These are phyloP conservation scores for Euryodendron excelsum DNA, from an alignment of 148 eudicot species.

Conservation along the genomic window DNA sequence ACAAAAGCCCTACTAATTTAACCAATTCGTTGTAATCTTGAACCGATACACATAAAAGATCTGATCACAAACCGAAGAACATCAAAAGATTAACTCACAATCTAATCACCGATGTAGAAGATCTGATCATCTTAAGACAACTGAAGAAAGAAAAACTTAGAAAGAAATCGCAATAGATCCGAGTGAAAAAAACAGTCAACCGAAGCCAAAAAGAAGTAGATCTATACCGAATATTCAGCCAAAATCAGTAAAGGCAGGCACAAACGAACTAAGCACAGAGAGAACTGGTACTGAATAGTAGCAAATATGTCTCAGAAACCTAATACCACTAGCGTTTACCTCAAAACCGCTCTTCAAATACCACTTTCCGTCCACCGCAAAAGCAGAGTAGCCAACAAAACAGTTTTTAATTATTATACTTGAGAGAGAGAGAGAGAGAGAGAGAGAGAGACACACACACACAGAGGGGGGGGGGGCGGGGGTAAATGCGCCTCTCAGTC, in stretches of 20 bases:
- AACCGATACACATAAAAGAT: too few species aligned
- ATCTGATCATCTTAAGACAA: background rate
- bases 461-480: too few species aligned
- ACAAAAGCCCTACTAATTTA: background rate
- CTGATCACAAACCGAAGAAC: background rate
- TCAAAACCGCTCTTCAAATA: conserved; percentile 1
- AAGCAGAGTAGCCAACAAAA: too few species aligned
- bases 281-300: background rate
- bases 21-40: background rate
- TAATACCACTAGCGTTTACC: conserved; percentile 3
- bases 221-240: background rate
- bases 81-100: background rate
- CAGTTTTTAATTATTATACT: background rate
- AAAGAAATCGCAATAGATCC: conserved; percentile 8
- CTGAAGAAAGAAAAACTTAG: background rate
- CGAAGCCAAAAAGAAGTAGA: background rate
- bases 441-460: too few species aligned
- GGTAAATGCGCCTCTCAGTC: too few species aligned
- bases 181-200: conserved; percentile 1
- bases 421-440: background rate
- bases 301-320: background rate
- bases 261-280: background rate
- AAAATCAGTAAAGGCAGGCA: background rate
- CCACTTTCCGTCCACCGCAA: too few species aligned
- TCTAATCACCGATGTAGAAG: background rate